phyloP scores from a whole-genome alignment of 305 asterid genomes.

The Plantago lanceolata region DNA sequence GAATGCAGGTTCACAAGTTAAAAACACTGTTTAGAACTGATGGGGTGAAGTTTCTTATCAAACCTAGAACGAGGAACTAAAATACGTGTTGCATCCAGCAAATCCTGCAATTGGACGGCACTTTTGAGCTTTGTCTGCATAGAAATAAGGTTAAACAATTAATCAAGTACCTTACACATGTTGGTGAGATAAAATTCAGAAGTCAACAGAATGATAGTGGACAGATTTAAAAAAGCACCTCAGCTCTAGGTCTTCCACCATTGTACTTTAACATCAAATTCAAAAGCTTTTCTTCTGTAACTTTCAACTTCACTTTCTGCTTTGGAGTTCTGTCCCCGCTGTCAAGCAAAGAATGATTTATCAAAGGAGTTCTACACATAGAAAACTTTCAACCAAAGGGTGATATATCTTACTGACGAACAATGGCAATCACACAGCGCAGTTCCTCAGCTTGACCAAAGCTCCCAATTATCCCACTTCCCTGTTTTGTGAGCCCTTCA shows the following conservation, averaged over 20 bases:
- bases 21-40: no score
- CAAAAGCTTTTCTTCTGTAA: constrained; percentile 89
- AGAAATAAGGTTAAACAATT: constrained; percentile 24
- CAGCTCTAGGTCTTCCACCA: constrained; percentile 92
- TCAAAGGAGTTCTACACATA: constrained; percentile 24
- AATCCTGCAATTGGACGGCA: constrained; percentile 97
- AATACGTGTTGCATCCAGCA: constrained; percentile 89
- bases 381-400: constrained; percentile 9
- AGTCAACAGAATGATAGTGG: constrained; percentile 19
- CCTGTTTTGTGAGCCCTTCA: constrained; percentile 90
- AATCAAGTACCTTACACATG: constrained; percentile 20
- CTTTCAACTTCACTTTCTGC: constrained; percentile 95
- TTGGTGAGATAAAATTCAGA: constrained; percentile 7
- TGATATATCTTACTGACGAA: constrained; percentile 76
- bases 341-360: constrained; percentile 30
- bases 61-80: constrained; percentile 85
- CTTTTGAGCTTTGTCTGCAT: constrained; percentile 86
- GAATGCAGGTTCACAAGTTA: not conserved
- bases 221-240: constrained; percentile 43
- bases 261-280: constrained; percentile 94
- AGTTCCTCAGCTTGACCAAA: constrained; percentile 93
- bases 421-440: constrained; percentile 84
- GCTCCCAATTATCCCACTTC: constrained; percentile 87
- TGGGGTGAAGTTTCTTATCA: constrained; percentile 16
- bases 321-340: constrained; percentile 99